Percentiles rank a stretch among this genome's conserved stretches.
phyloP scores from a whole-genome alignment of 2,329 filamentous ascomycete genomes.

The Scytalidium lignicola region DNA sequence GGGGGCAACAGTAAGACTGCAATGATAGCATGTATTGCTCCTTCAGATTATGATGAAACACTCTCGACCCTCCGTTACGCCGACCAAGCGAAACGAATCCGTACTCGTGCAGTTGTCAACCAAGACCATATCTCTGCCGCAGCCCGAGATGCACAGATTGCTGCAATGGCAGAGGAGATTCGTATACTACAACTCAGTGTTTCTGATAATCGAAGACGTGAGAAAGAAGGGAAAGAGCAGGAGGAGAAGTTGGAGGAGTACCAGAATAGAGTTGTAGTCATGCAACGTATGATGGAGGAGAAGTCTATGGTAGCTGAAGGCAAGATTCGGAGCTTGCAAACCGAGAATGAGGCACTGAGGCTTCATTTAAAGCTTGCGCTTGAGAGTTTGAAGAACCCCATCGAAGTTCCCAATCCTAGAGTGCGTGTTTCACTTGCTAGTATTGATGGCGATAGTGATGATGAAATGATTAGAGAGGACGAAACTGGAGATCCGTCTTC shows the following conservation, averaged over 20 bases:
- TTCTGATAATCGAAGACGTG: conserved; percentile 58
- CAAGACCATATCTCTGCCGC: conserved; percentile 90
- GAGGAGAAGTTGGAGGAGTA: conserved; percentile 91
- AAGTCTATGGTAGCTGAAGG: conserved; percentile 82
- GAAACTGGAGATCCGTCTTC: conserved; percentile 10
- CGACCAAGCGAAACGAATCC: conserved; percentile 95
- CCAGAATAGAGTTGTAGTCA: conserved; percentile 79
- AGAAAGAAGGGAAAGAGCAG: conserved; percentile 64
- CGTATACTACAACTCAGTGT: conserved; percentile 74
- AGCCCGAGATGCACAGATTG: conserved; percentile 89
- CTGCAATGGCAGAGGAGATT: conserved; percentile 93
- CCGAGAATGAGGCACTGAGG: conserved; percentile 83
- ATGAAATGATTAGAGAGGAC: conserved; percentile 28
- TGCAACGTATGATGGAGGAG: conserved; percentile 97
- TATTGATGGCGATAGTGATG: conserved; percentile 31
- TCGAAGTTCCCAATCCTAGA: conserved; percentile 45
- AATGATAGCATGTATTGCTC: conserved; percentile 97
- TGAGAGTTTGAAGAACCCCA: conserved; percentile 84
- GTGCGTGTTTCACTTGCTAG: conserved; percentile 12
- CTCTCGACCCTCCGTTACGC: conserved; percentile 94
- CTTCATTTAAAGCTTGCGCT: conserved; percentile 85
- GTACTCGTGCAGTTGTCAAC: conserved; percentile 90
- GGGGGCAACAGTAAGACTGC: conserved; percentile 97
- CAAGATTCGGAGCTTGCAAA: conserved; percentile 86
- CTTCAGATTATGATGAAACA: conserved; percentile 94